Conservation (phyloP, 108 stramenopile genomes). For the Nannochloropsis oceanica region DNA sequence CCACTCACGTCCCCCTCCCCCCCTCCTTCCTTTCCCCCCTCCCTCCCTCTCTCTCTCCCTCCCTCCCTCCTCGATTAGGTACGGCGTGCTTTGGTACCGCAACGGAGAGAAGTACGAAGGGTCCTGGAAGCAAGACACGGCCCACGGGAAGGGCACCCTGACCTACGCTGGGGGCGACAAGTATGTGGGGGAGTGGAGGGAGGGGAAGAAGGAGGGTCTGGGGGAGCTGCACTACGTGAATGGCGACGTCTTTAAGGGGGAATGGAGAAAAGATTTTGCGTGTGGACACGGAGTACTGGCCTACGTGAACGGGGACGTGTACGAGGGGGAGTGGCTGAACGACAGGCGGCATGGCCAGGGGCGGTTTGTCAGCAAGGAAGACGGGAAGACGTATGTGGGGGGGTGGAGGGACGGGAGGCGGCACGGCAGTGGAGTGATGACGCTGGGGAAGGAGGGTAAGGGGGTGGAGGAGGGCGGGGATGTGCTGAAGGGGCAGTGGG, state of each 20-base stretch:
- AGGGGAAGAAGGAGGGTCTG: slow-evolving; percentile 12
- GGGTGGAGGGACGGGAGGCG: neutral
- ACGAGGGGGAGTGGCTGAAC: slow-evolving; percentile 27
- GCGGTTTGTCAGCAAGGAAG: neutral
- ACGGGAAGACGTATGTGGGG: neutral
- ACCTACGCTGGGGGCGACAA: slow-evolving; percentile 15
- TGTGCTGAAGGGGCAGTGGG: neutral
- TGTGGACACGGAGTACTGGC: slow-evolving; percentile 5
- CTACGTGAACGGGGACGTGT: slow-evolving; percentile 16
- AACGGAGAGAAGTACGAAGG: slow-evolving; percentile 34
- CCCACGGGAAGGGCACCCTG: slow-evolving; percentile 22
- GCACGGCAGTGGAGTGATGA: neutral
- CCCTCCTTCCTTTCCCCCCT: no score
- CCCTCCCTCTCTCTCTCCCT: no score
- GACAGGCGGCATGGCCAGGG: slow-evolving; percentile 22
- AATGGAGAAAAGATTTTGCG: neutral
- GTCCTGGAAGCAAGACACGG: slow-evolving; percentile 11
- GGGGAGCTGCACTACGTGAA: slow-evolving; percentile 2
- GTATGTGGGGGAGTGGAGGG: slow-evolving; percentile 13
- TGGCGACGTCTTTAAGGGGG: neutral
- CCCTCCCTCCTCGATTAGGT: neutral
- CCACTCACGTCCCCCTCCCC: no score
- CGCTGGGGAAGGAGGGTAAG: neutral
- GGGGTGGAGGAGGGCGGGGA: neutral
- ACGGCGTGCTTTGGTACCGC: neutral